Conservation (phyloP, 2,329 filamentous ascomycete species). For the Zelopaecilomyces penicillatus region DNA sequence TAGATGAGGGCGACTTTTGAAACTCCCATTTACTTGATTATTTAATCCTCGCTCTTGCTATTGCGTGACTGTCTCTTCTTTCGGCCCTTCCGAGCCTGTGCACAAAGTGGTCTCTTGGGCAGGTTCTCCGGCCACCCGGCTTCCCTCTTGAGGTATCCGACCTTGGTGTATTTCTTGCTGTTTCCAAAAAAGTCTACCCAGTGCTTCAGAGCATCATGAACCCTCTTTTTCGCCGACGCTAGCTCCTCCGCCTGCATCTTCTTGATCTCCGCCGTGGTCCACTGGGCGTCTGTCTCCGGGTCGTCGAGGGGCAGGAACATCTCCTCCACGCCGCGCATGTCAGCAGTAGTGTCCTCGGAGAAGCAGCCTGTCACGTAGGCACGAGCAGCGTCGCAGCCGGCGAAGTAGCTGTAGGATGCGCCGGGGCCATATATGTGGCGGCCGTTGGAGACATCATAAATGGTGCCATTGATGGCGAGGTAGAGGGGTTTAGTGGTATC, state of each 20-base stretch:
- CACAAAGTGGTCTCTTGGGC: constrained; percentile 59
- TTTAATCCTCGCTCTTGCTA: neutral
- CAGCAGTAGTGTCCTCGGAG: constrained; percentile 70
- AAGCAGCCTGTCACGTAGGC: constrained; percentile 94
- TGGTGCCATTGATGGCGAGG: constrained; percentile 78
- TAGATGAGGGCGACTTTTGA: neutral
- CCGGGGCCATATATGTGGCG: constrained; percentile 70
- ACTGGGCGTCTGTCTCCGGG: constrained; percentile 51
- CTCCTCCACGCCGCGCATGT: constrained; percentile 78
- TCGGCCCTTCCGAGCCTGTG: constrained; percentile 53
- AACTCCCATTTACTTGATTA: neutral
- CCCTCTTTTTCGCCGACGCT: constrained; percentile 54
- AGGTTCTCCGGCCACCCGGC: constrained; percentile 53
- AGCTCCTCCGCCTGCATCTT: constrained; percentile 53
- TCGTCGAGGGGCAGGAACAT: constrained; percentile 68
- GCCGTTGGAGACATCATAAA: constrained; percentile 72
- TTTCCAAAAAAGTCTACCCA: constrained; percentile 80
- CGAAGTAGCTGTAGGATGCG: constrained; percentile 79
- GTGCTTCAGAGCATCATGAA: constrained; percentile 60
- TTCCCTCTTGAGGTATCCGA: constrained; percentile 63
- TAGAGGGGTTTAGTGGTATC: constrained; percentile 73
- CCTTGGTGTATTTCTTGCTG: constrained; percentile 70
- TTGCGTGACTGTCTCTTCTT: constrained; percentile 36
- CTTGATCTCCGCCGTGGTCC: constrained; percentile 44
- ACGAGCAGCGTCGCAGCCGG: constrained; percentile 76